phyloP scores from a whole-genome alignment of 352 stramenopile genomes.

The Halophytophthora polymorphica region DNA sequence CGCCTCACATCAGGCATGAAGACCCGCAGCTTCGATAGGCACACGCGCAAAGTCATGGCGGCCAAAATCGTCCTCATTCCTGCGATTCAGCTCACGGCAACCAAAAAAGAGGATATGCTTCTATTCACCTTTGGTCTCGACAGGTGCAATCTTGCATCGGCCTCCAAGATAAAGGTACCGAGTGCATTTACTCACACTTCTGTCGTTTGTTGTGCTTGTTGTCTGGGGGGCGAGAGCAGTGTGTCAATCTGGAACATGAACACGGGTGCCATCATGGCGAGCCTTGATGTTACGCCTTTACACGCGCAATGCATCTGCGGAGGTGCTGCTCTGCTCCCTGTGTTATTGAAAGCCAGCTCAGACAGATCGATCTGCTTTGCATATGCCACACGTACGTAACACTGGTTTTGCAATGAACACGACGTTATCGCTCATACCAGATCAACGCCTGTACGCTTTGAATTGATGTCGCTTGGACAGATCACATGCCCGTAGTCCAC shows the following conservation, averaged over 20 bases:
- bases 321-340: constrained; percentile 1
- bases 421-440: not conserved
- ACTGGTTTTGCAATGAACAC: not conserved
- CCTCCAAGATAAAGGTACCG: too few species aligned
- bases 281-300: constrained; percentile 22
- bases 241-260: constrained; percentile 47
- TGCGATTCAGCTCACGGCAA: not conserved
- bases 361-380: constrained; percentile 22
- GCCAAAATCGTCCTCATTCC: constrained; percentile 14
- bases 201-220: constrained; percentile 1
- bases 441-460: too few species aligned
- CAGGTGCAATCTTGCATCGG: constrained; percentile 20
- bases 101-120: constrained; percentile 8
- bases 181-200: not conserved
- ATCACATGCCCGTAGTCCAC: constrained; percentile 18
- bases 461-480: constrained; percentile 5
- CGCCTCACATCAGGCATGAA: constrained; percentile 60
- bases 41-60: constrained; percentile 29
- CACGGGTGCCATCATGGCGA: constrained; percentile 22
- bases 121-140: constrained; percentile 53
- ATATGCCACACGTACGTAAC: constrained; percentile 40
- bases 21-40: constrained; percentile 32
- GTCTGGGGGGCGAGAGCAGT: constrained; percentile 11
- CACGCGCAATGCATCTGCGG: constrained; percentile 33
- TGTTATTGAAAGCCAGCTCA: not conserved